A percentile compares a stretch with the other conserved stretches of the same genome.
Evolutionary conservation across 768 basidiomycete genomes (phyloP).

Genomic region (Pisolithus microcarpus): DNA sequence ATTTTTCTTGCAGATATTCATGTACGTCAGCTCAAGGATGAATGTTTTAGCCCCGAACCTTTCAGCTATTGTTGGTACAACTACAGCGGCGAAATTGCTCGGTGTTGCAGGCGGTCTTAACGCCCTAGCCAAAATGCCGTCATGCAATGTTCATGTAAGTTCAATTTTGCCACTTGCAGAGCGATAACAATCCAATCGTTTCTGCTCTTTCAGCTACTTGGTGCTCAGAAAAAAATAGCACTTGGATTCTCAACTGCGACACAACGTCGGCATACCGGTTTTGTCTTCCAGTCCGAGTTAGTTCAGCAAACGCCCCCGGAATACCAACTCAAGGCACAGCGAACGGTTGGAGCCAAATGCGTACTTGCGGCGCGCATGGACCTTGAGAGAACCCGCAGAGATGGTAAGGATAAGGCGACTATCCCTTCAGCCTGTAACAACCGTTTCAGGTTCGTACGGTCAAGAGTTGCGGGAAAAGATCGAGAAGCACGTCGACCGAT

Average conservation of each 20-base stretch:
- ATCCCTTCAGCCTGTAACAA: background rate
- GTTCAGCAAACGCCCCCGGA: conserved; percentile 82
- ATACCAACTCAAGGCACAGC: conserved; percentile 85
- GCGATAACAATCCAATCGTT: background rate
- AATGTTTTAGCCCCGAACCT: conserved; percentile 97
- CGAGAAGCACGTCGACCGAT: conserved; percentile 86
- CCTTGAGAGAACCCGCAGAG: conserved; percentile 72
- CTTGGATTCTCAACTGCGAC: conserved; percentile 86
- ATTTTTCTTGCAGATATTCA: conserved; percentile 67
- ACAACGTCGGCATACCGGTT: conserved; percentile 90
- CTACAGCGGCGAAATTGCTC: conserved; percentile 95
- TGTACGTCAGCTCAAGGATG: conserved; percentile 99
- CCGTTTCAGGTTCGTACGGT: conserved; percentile 64
- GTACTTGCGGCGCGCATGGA: conserved; percentile 91
- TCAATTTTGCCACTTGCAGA: background rate
- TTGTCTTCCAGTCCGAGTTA: conserved; percentile 90
- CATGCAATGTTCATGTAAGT: conserved; percentile 90
- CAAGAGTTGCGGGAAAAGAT: conserved; percentile 74
- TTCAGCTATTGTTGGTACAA: conserved; percentile 96
- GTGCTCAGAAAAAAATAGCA: conserved; percentile 87
- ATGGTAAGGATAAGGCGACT: conserved; percentile 46
- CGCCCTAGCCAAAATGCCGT: conserved; percentile 88
- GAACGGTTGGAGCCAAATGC: conserved; percentile 89
- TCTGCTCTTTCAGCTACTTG: conserved; percentile 59
- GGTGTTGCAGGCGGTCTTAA: conserved; percentile 93